Evolutionary conservation across 148 eudicot species (phyloP).

Genomic region (Suaeda aralocaspica): DNA sequence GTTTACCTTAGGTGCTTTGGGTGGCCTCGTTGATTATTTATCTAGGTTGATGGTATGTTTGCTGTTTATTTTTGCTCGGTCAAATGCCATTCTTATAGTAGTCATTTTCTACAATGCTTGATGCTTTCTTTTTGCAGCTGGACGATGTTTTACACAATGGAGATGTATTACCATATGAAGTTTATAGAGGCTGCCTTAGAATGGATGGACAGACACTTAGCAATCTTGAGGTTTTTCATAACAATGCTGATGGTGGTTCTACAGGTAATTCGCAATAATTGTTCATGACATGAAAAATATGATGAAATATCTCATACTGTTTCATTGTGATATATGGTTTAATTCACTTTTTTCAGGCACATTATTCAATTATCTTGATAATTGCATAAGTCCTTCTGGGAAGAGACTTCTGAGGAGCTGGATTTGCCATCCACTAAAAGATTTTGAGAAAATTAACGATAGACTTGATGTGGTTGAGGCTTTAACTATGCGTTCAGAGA

Average conservation of each 20-base stretch:
- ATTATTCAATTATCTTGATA: conserved; percentile 74
- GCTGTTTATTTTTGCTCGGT: not conserved
- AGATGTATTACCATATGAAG: conserved; percentile 75
- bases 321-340: not conserved
- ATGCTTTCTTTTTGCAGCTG: conserved; percentile 40
- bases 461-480: conserved; percentile 82
- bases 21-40: conserved; percentile 69
- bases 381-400: conserved; percentile 72
- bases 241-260: conserved; percentile 81
- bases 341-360: conserved; percentile 58
- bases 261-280: conserved; percentile 48
- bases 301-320: not conserved
- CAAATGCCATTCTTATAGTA: conserved; percentile 3
- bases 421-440: conserved; percentile 92
- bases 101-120: not conserved
- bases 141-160: conserved; percentile 79
- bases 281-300: conserved; percentile 5
- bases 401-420: conserved; percentile 90
- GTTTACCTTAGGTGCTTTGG: conserved; percentile 76
- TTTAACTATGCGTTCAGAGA: conserved; percentile 49
- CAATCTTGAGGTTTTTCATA: conserved; percentile 84
- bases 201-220: conserved; percentile 94
- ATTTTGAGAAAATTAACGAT: conserved; percentile 58
- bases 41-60: conserved; percentile 71
- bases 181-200: conserved; percentile 87